These are phyloP conservation scores for Skeletonema marinoi DNA, from an alignment of 108 stramenopile genomes.

Conservation along the genomic window DNA sequence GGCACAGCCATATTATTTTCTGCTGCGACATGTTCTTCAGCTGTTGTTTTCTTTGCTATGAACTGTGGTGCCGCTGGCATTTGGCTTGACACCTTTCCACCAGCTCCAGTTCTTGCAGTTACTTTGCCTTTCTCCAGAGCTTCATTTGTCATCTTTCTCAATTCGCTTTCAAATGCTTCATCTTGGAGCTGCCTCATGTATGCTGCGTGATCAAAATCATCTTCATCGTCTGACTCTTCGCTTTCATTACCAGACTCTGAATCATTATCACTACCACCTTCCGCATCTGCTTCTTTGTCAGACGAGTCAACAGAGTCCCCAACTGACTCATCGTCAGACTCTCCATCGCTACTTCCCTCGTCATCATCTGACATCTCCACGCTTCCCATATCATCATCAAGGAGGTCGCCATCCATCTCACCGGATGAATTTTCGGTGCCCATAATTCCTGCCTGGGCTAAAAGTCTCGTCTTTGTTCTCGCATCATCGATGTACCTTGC, in stretches of 20 bases:
- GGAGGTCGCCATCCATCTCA: constrained; percentile 33
- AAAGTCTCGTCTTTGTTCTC: constrained; percentile 49
- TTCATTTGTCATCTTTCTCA: constrained; percentile 85
- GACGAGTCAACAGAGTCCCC: constrained; percentile 21
- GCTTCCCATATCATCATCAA: constrained; percentile 53
- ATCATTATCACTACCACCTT: constrained; percentile 48
- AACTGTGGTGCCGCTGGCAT: constrained; percentile 83
- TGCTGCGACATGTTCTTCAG: constrained; percentile 35
- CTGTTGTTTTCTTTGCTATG: constrained; percentile 56
- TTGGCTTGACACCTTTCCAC: constrained; percentile 63
- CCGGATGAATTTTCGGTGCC: constrained; percentile 36
- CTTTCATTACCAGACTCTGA: constrained; percentile 59
- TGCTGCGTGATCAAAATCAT: constrained; percentile 69
- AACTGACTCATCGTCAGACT: constrained; percentile 41
- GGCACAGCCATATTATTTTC: constrained; percentile 32
- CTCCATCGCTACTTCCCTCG: constrained; percentile 42
- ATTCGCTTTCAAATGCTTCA: constrained; percentile 85
- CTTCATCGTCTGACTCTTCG: constrained; percentile 33
- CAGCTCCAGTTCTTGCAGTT: constrained; percentile 59
- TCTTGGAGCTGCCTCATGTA: constrained; percentile 85
- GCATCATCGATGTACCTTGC: constrained; percentile 44
- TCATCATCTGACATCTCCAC: constrained; percentile 56
- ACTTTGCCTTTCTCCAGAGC: constrained; percentile 85
- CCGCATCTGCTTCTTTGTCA: constrained; percentile 50
- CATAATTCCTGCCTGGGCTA: constrained; percentile 66